Base-by-base conservation (phyloP, 148 eudicot species). In the Rhododendron vialii region DNA sequence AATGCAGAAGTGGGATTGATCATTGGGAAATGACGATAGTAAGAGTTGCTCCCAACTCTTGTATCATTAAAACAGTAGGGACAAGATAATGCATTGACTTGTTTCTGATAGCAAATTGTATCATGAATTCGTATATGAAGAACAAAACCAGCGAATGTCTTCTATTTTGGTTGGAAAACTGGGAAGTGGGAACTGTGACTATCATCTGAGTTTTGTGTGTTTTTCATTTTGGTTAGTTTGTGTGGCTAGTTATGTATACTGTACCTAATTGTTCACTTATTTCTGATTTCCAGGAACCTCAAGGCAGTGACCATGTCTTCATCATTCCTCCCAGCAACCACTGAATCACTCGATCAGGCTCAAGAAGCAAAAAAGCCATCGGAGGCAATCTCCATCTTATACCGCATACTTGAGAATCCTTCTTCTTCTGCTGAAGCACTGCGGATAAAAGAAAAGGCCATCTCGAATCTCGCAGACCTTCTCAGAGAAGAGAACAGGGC, bases 391-490 rank as follows among this genome's bases (percentile, higher is more conserved):
- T 80, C 88, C 14, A 88, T 88, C 80, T 88, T 88, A 26, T 90
- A 90, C 63, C 84, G 88, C 33, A 4, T 88, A 38, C 88, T 90
- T 14, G 88, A 88, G 38, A 82, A 88, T 69, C 88, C 90, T 53
- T 86, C 91, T 84, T 82, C 87, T 55, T 88, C 90, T 76, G 53
- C 91, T 22, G 91, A 90, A 81, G 87, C 90, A 57, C 20, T 90
- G 50, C 77, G 88, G 48, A 85, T 88, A 24, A 90, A 90, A 84
- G 90, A 90, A 63, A 87, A 88, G 81, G 88, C 90, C 51, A 86
- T 90, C 82, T 76, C 88, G 7, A 88, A 86, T 35, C 85, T 90
- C 48, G 84, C 91, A 17, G 90, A 90, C 38, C 88, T 90, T 59
- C 87, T 90, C 18, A 84, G 86, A 81, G 87, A 88, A 43, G 86